phyloP scores from a whole-genome alignment of 2,329 filamentous ascomycete genomes.

The Rhynchosporium graminicola region DNA sequence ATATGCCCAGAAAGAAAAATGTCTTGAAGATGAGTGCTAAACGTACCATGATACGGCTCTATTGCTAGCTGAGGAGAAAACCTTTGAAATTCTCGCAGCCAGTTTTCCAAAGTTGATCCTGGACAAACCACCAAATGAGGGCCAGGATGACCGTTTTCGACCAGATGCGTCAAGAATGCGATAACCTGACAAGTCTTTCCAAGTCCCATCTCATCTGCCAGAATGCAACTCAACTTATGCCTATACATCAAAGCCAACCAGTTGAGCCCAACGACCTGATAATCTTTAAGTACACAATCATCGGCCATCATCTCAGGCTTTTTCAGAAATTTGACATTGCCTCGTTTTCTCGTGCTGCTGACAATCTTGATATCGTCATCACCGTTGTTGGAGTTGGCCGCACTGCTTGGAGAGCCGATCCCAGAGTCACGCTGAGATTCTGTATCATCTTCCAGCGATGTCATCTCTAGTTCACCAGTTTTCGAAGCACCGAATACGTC shows the following conservation, averaged over 20 bases:
- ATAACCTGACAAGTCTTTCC: constrained; percentile 98
- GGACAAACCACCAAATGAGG: constrained; percentile 88
- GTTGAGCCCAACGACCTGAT: constrained; percentile 91
- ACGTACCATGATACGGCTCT: constrained; percentile 61
- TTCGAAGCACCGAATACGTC: constrained; percentile 62
- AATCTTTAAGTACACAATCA: constrained; percentile 81
- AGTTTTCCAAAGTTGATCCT: constrained; percentile 92
- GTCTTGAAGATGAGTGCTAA: not conserved
- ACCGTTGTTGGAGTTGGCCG: constrained; percentile 37
- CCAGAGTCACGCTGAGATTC: constrained; percentile 60
- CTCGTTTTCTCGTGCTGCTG: constrained; percentile 29
- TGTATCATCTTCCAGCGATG: constrained; percentile 45
- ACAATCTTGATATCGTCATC: constrained; percentile 46
- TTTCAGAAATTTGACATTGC: constrained; percentile 39
- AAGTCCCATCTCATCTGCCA: constrained; percentile 96
- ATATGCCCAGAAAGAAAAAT: not conserved
- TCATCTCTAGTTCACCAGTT: constrained; percentile 59
- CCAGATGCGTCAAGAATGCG: constrained; percentile 81
- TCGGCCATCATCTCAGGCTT: constrained; percentile 77
- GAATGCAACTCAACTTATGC: constrained; percentile 79
- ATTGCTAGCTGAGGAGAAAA: constrained; percentile 81
- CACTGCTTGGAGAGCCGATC: constrained; percentile 61
- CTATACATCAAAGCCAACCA: constrained; percentile 87
- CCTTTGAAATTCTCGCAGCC: constrained; percentile 84
- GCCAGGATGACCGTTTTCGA: constrained; percentile 66